Percentiles rank a stretch among this genome's conserved stretches.
phyloP scores from a whole-genome alignment of 805 yeast species.

The Candida corydali region DNA sequence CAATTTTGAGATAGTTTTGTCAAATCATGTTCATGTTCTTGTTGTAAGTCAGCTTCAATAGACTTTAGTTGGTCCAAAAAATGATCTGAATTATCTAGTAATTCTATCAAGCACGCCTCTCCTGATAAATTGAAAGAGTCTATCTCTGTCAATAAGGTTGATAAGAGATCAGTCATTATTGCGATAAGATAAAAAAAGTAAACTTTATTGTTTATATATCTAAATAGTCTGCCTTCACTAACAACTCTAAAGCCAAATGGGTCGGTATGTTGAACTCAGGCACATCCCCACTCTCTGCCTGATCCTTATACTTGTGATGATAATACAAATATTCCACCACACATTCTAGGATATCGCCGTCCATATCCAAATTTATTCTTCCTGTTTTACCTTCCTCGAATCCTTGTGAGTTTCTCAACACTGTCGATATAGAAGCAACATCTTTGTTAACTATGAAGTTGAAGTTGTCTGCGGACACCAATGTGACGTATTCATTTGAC shows the following conservation, averaged over 20 bases:
- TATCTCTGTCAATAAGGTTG: conserved; percentile 24
- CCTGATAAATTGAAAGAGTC: conserved; percentile 21
- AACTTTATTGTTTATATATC: conserved; percentile 41
- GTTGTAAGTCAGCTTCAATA: conserved; percentile 20
- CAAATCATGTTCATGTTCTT: neutral
- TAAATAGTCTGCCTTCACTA: conserved; percentile 89
- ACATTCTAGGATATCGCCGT: conserved; percentile 67
- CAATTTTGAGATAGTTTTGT: conserved; percentile 18
- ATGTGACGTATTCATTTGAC: conserved; percentile 44
- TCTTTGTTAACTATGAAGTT: conserved; percentile 60
- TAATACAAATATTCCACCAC: conserved; percentile 84
- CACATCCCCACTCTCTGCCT: conserved; percentile 48
- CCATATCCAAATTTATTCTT: conserved; percentile 59
- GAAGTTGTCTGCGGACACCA: conserved; percentile 71
- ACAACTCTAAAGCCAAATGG: conserved; percentile 84
- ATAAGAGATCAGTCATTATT: conserved; percentile 13
- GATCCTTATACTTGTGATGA: conserved; percentile 60
- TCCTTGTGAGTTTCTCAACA: conserved; percentile 46
- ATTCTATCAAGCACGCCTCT: conserved; percentile 12
- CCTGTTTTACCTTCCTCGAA: conserved; percentile 59
- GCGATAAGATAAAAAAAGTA: conserved; percentile 3
- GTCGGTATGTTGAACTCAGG: conserved; percentile 93
- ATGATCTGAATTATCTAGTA: conserved; percentile 19
- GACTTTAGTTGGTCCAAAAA: conserved; percentile 21
- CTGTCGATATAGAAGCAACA: conserved; percentile 71